These are phyloP conservation scores for Yamadazyma songkhlaensis DNA, from an alignment of 1,139 yeast species.

Conservation along the genomic window DNA sequence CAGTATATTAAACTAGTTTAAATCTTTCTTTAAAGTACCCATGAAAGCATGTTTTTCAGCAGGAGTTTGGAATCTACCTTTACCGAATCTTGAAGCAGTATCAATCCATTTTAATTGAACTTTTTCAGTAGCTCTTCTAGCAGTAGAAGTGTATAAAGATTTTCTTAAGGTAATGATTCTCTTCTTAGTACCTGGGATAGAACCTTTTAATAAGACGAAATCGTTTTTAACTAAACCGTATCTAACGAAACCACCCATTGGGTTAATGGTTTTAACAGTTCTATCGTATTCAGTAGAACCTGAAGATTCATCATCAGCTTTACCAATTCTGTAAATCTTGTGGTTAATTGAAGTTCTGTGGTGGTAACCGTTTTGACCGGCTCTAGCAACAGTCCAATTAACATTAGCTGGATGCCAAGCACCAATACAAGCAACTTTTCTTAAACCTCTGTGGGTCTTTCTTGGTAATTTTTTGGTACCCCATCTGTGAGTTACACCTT, in stretches of 20 bases:
- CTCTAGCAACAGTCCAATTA: slow-evolving; percentile 99
- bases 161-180: slow-evolving; percentile 98
- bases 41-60: slow-evolving; percentile 99
- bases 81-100: slow-evolving; percentile 99
- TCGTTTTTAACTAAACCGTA: slow-evolving; percentile 98
- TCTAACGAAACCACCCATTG: slow-evolving; percentile 99
- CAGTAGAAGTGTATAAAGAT: slow-evolving; percentile 96
- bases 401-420: slow-evolving; percentile 99
- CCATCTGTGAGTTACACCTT: slow-evolving; percentile 99
- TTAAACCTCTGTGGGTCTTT: slow-evolving; percentile 99
- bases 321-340: slow-evolving; percentile 99
- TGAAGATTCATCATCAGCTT: slow-evolving; percentile 88
- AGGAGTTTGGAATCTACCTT: slow-evolving; percentile 99
- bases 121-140: slow-evolving; percentile 96
- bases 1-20: slow-evolving; percentile 23
- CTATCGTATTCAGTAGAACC: slow-evolving; percentile 99
- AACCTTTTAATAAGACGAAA: slow-evolving; percentile 96
- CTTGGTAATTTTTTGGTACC: slow-evolving; percentile 99
- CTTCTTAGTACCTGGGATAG: slow-evolving; percentile 99
- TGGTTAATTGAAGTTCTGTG: slow-evolving; percentile 99
- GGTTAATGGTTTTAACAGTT: slow-evolving; percentile 99
- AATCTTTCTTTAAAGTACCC: slow-evolving; percentile 99
- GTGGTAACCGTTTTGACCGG: slow-evolving; percentile 99
- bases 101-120: slow-evolving; percentile 99
- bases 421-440: slow-evolving; percentile 99